A percentile compares a stretch with the other conserved stretches of the same genome.
Conservation (phyloP, 73 alveolate species). For the Paramecium sonneborni region DNA sequence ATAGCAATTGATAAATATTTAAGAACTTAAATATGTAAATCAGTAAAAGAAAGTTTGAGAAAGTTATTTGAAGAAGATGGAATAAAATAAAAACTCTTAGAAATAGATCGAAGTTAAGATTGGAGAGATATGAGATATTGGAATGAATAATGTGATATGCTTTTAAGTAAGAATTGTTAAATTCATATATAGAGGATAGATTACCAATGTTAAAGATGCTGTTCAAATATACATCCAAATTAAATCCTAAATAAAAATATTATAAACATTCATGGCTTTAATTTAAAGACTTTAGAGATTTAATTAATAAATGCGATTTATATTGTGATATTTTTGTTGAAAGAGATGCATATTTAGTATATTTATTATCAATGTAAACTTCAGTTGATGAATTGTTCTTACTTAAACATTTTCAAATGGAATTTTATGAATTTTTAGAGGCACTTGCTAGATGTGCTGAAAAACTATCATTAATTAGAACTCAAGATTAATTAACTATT, state of each 20-base stretch:
- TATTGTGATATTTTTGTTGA: slow-evolving; percentile 57
- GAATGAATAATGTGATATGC: slow-evolving; percentile 66
- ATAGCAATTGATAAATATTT: slow-evolving; percentile 69
- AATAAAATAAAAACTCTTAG: not conserved
- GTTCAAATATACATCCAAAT: slow-evolving; percentile 44
- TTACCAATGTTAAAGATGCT: slow-evolving; percentile 39
- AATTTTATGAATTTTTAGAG: slow-evolving; percentile 72
- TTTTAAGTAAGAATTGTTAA: slow-evolving; percentile 17
- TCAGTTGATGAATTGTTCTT: slow-evolving; percentile 67
- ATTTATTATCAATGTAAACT: slow-evolving; percentile 68
- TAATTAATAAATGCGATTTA: slow-evolving; percentile 51
- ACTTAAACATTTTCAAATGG: slow-evolving; percentile 69
- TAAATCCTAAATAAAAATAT: slow-evolving; percentile 51
- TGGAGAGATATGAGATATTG: slow-evolving; percentile 68
- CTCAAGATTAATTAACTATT: not conserved
- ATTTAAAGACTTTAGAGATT: slow-evolving; percentile 64
- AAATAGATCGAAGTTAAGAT: slow-evolving; percentile 36
- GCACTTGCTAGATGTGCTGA: slow-evolving; percentile 78
- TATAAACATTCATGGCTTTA: slow-evolving; percentile 42
- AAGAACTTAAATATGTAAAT: slow-evolving; percentile 29
- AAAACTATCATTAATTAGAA: slow-evolving; percentile 36
- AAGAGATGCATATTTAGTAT: slow-evolving; percentile 63
- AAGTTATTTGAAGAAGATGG: slow-evolving; percentile 30
- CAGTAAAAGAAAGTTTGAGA: slow-evolving; percentile 9
- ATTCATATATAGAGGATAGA: slow-evolving; percentile 12